Evolutionary conservation across 306 rosid genomes (phyloP), one percentile per base, ranked within the genome.

Genomic region (Ammopiptanthus mongolicus): DNA sequence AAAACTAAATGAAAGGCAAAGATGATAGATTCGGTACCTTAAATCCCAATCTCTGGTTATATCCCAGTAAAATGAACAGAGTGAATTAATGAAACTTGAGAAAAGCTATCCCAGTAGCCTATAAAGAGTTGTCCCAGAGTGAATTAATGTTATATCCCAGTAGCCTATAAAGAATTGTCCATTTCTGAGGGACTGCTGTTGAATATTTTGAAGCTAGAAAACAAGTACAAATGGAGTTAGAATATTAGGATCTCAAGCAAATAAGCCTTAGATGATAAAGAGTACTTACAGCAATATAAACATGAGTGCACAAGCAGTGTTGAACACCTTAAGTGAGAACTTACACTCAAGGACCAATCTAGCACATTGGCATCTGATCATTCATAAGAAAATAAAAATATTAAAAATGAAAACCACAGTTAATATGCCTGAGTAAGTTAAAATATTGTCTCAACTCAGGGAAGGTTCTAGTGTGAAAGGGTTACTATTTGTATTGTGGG

Each of bases 61-160:
- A 70, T 96, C 99, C 99, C 98, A 92, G 90, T 96, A 96, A 83
- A 96, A 96, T 29, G 99, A 96, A 84, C 92, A 96, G 70, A 89
- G 88, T 29, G 96, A 96, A 90, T 96, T 96, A 69, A 90, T 64
- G 81, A 96, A 88, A 82, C 93, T 87, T 15, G 98, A 89, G 73
- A 96, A 83, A 84, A 96, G 97, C 99, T 98, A 96, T n/a, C n/a
- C n/a, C 57, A 96, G 88, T 22, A 96, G 99, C 55, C 97, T 87
- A 84, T 92, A 96, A 66, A 92, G 80, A 75, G 29, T 83, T 21
- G n/a, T n/a, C n/a, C n/a, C n/a, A n/a, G n/a, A n/a, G n/a, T n/a
- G n/a, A n/a, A n/a, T n/a, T n/a, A n/a, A n/a, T n/a, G n/a, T n/a
- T n/a, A n/a, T n/a, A n/a, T n/a, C n/a, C n/a, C n/a, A n/a, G n/a